Conservation (phyloP, 345 rosid species). For the Combretum micranthum region DNA sequence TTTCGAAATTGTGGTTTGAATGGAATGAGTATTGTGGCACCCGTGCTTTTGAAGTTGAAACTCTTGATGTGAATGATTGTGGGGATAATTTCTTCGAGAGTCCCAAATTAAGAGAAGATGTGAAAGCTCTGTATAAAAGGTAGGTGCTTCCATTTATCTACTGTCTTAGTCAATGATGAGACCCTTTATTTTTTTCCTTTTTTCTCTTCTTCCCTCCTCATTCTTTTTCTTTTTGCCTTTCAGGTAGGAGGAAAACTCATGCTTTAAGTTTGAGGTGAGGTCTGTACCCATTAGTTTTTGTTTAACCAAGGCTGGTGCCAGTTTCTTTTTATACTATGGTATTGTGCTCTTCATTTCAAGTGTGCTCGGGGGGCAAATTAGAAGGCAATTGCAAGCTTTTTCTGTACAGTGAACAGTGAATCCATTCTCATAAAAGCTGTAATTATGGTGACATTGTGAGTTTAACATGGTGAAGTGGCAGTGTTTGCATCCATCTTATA, state of each 20-base stretch:
- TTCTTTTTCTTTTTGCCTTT: background rate
- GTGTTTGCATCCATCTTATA: too few relatives aligned
- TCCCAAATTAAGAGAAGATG: slow-evolving; percentile 46
- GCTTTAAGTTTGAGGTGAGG: too few relatives aligned
- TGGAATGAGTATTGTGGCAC: slow-evolving; percentile 66
- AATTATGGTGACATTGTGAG: too few relatives aligned
- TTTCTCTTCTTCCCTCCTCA: slow-evolving; percentile 1
- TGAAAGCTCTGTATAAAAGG: slow-evolving; percentile 66
- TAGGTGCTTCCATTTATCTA: slow-evolving; percentile 15
- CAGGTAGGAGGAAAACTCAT: background rate
- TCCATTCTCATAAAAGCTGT: too few relatives aligned
- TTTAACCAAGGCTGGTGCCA: too few relatives aligned
- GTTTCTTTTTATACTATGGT: too few relatives aligned
- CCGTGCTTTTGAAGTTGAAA: slow-evolving; percentile 41
- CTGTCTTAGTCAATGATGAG: background rate
- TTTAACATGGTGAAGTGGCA: too few relatives aligned
- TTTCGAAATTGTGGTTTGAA: slow-evolving; percentile 91
- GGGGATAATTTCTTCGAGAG: slow-evolving; percentile 64
- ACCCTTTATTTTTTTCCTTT: slow-evolving; percentile 2
- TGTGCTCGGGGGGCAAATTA: too few relatives aligned
- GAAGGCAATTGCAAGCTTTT: too few relatives aligned
- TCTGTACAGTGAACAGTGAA: too few relatives aligned
- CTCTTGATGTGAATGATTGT: slow-evolving; percentile 39
- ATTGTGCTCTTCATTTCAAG: too few relatives aligned
- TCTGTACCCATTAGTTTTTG: too few relatives aligned